Base-by-base conservation (phyloP, 805 yeast genomes). In the Gaillardinia entomophila region DNA sequence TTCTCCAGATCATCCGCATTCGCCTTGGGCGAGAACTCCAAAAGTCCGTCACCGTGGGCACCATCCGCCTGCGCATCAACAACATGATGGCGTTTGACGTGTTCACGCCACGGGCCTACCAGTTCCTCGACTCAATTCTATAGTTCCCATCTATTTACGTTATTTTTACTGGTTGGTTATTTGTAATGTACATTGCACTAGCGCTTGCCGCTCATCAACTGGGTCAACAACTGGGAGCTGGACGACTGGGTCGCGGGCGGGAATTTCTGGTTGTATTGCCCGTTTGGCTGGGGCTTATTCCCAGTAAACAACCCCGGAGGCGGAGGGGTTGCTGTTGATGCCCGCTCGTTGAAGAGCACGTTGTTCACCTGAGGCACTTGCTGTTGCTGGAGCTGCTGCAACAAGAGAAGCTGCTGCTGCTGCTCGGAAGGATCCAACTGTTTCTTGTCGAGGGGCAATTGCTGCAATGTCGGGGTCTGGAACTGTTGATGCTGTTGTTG, bases 151-250 rank as follows among this genome's bases (percentile, higher is more conserved):
- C 4, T 30, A 22, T 30, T 4, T 19, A 6, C 22, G 8, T 6
- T 19, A 19, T n/a, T 14, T 10, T 13, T 13, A 12, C 18, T 15
- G 12, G 11, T 15, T 13, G 7, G 6, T 12, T 13, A 26, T 13
- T 26, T 36, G 26, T 24, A 30, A 24, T 17, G 14, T 13, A 23
- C 28, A 24, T 25, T 13, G n/a, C 23, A 17, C 43, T 46, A 65
- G 46, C 65, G 75, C 52, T 82, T 84, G 18, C 94, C 94, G 46
- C 81, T 80, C 79, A 88, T 80, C 51, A 88, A 66, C 56, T 87
- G 96, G 36, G 78, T 85, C 46, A 88, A 69, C 49, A 88, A 69
- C 51, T 87, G 95, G 26, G 87, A 79, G 38, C 89, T 81, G 30
- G 83, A 77, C 17, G 77, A 74, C 5, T 55, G 57, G 31, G 42